Conservation (phyloP, 345 rosid species). For the Capsella bursapastoris region DNA sequence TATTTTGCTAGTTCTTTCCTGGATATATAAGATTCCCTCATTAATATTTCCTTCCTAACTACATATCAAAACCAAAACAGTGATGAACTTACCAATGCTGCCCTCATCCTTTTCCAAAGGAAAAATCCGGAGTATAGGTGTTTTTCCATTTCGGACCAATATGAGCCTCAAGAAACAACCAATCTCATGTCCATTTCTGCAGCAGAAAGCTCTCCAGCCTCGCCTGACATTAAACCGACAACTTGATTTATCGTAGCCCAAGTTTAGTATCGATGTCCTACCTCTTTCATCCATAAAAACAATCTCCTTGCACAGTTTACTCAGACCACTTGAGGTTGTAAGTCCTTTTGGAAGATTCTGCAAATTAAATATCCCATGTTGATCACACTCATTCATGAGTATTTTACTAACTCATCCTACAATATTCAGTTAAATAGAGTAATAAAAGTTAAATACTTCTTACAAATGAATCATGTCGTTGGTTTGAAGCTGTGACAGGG, state of each 20-base stretch:
- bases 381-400: too few species aligned
- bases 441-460: not conserved
- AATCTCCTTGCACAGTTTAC: constrained; percentile 1
- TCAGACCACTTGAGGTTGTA: not conserved
- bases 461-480: not conserved
- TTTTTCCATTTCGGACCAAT: not conserved
- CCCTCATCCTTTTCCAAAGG: not conserved
- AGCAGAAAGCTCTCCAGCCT: constrained; percentile 20
- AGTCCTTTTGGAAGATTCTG: too few species aligned
- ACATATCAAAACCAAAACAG: not conserved
- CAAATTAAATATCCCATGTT: too few species aligned
- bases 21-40: not conserved
- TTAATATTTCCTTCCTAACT: not conserved
- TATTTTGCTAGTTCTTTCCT: not conserved
- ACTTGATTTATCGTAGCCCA: not conserved
- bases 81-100: not conserved
- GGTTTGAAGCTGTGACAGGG: not conserved
- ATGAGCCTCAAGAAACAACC: not conserved
- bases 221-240: not conserved
- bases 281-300: not conserved
- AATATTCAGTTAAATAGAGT: not conserved
- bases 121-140: not conserved
- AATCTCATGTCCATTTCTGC: not conserved
- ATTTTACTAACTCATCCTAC: too few species aligned
- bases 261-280: not conserved